Evolutionary conservation across 1,284 basidiomycete genomes (phyloP), one percentile per base, ranked within the genome.

Genomic region (Heterobasidion annosum): DNA sequence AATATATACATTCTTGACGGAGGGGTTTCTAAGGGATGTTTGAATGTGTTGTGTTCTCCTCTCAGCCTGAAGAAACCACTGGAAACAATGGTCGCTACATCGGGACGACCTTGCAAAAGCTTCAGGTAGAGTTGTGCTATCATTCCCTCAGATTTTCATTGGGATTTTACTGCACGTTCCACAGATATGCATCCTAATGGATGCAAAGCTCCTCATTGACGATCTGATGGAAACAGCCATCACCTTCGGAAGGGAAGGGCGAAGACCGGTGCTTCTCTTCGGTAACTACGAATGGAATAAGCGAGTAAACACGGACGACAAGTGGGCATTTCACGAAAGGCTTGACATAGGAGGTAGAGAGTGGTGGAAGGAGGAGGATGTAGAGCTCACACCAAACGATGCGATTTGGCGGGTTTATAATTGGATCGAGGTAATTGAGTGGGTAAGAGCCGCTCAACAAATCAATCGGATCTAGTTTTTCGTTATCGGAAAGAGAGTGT

Each of bases 171-270:
- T 25, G 4, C 25, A 25, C 25, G 10, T 35, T 40, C 50, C 46
- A 10, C 51, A 83, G 81, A 74, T 85, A 48, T 83, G 85, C 62
- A 67, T 76, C 46, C 72, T 75, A 49, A 69, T 86, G 6, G 71
- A 73, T 33, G 82, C 85, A 18, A 67, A 73, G 32, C 63, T 88
- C n/a, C 69, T 89, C 45, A 81, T 89, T 54, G 87, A 90, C 65
- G 88, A 90, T 67, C 83, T 82, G 2, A 64, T 81, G 43, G 87
- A 89, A 65, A 88, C 88, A 63, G 84, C 83, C 6, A 58, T 85
- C 10, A 72, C 79, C 47, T 79, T 56, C 43, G 57, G 55, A 51
- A 51, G 55, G 47, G n/a, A 54, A 43, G 54, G 37, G 10, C 40
- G 46, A 8, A 33, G 44, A 16, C 75, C 70, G 6, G 79, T 84